A percentile compares a stretch with the other conserved stretches of the same genome.
These are phyloP conservation scores for Corymbia maculata DNA, from an alignment of 345 rosid species.

Conservation along the genomic window DNA sequence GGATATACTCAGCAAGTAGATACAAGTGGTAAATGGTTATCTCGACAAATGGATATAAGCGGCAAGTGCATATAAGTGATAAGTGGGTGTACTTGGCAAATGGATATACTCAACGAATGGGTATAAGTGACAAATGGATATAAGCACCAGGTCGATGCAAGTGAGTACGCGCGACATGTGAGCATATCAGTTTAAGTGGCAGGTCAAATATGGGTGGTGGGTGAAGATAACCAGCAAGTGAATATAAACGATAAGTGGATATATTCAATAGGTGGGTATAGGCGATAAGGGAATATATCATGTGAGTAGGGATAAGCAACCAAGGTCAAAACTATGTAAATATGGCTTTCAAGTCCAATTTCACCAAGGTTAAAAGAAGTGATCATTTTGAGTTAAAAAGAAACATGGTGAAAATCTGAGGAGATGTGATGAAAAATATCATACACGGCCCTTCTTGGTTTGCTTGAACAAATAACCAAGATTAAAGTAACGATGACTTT, in stretches of 20 bases:
- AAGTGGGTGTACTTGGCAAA: neutral
- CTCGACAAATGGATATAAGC: neutral
- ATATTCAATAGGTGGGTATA: neutral
- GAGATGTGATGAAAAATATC: neutral
- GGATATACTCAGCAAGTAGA: neutral
- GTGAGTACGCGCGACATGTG: neutral
- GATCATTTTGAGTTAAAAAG: neutral
- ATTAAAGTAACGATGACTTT: neutral
- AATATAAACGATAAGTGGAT: neutral
- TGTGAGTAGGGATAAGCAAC: neutral
- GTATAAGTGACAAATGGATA: neutral
- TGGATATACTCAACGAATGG: neutral
- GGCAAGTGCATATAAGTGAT: neutral
- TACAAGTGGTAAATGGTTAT: neutral
- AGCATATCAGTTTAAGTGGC: neutral
- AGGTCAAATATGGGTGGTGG: neutral
- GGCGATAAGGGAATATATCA: neutral
- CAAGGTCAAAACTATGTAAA: neutral
- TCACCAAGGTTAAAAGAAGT: neutral
- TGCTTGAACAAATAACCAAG: neutral
- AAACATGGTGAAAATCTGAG: neutral
- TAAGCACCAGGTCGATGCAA: no score
- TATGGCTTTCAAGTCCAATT: neutral
- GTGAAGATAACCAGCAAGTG: rapidly evolving
- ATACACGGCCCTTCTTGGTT: neutral